A percentile compares a stretch with the other conserved stretches of the same genome.
Conservation (phyloP, 768 basidiomycete genomes). For the Mycena galopus region DNA sequence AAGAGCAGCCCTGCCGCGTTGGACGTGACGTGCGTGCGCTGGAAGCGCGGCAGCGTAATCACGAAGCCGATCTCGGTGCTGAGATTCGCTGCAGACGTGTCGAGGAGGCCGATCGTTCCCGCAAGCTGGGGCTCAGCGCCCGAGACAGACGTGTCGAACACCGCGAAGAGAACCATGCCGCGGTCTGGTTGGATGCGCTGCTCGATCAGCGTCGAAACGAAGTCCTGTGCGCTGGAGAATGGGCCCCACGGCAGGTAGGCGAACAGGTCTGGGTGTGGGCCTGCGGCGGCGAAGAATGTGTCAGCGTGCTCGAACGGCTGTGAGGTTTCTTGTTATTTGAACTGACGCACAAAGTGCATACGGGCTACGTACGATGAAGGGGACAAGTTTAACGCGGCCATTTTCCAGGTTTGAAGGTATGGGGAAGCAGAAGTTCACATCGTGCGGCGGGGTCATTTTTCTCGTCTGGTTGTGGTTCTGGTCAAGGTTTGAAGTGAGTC, state of each 20-base stretch:
- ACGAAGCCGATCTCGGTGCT: constrained; percentile 68
- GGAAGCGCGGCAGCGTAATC: constrained; percentile 68
- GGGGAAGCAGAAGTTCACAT: constrained; percentile 66
- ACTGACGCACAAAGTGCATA: neutral
- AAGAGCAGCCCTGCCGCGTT: constrained; percentile 67
- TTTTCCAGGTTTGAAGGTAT: constrained; percentile 59
- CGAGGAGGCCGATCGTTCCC: constrained; percentile 65
- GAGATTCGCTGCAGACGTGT: constrained; percentile 56
- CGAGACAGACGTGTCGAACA: constrained; percentile 59
- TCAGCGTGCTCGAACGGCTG: constrained; percentile 62
- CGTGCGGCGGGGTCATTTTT: constrained; percentile 30
- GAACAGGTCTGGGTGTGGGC: constrained; percentile 56
- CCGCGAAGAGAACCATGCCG: constrained; percentile 59
- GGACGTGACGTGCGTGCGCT: constrained; percentile 73
- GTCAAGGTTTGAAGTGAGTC: neutral
- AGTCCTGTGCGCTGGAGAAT: constrained; percentile 52
- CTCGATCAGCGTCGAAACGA: constrained; percentile 51
- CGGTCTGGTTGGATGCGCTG: constrained; percentile 51
- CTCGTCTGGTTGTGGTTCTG: neutral
- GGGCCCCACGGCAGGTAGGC: constrained; percentile 66
- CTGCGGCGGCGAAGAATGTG: constrained; percentile 51
- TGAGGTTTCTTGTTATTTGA: neutral
- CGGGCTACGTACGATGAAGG: constrained; percentile 58
- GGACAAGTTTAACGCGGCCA: constrained; percentile 61
- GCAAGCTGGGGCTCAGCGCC: constrained; percentile 52